Evolutionary conservation across 768 basidiomycete genomes (phyloP).

Genomic region (Multifurca ochricompacta): DNA sequence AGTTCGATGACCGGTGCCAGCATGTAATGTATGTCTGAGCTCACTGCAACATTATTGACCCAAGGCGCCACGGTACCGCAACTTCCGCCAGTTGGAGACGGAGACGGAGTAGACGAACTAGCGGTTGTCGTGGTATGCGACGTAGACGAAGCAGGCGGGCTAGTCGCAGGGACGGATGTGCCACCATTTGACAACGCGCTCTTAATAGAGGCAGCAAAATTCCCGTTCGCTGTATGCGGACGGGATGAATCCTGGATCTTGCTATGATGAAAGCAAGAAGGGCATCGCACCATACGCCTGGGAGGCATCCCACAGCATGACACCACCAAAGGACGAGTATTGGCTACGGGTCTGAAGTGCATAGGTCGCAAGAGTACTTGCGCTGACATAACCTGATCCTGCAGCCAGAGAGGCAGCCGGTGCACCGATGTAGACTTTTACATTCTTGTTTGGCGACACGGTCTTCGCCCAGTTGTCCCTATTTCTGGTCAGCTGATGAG

Average conservation of each 20-base stretch:
- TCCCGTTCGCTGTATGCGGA: constrained; percentile 32
- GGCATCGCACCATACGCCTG: constrained; percentile 23
- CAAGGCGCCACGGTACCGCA: constrained; percentile 40
- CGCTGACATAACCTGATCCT: constrained; percentile 50
- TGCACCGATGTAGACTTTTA: constrained; percentile 60
- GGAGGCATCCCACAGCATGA: constrained; percentile 38
- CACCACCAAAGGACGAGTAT: constrained; percentile 61
- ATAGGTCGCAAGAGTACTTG: constrained; percentile 39
- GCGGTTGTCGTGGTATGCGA: constrained; percentile 23
- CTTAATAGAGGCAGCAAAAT: constrained; percentile 38
- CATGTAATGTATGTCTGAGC: constrained; percentile 18
- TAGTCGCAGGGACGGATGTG: constrained; percentile 10
- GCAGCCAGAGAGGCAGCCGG: constrained; percentile 52
- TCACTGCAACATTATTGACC: constrained; percentile 32
- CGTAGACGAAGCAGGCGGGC: too few relatives aligned
- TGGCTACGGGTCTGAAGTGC: constrained; percentile 44
- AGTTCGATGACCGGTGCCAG: background rate
- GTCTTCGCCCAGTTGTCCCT: constrained; percentile 63
- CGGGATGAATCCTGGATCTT: background rate
- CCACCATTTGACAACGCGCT: constrained; percentile 29
- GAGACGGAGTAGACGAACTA: constrained; percentile 25
- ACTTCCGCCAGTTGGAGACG: constrained; percentile 26
- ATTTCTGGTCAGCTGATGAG: background rate
- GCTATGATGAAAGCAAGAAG: background rate
- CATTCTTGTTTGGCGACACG: constrained; percentile 48